Percentiles rank a stretch among this genome's conserved stretches.
These are phyloP conservation scores for Calocybe indica DNA, from an alignment of 768 basidiomycete genomes.

Conservation along the genomic window DNA sequence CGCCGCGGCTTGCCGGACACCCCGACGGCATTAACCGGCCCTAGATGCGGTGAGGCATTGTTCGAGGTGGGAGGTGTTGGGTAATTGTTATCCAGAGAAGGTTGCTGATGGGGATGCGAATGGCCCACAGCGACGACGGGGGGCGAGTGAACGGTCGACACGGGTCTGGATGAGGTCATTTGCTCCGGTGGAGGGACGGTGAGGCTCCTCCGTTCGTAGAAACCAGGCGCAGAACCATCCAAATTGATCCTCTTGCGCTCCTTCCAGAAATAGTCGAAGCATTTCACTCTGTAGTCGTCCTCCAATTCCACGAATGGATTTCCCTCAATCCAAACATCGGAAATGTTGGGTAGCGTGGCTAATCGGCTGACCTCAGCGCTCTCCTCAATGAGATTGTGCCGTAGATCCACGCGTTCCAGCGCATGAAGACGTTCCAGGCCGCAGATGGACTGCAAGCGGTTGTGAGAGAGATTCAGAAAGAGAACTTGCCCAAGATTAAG, in stretches of 20 bases:
- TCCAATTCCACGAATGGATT: slow-evolving; percentile 77
- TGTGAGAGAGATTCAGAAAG: slow-evolving; percentile 74
- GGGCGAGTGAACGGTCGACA: slow-evolving; percentile 49
- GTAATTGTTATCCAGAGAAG: slow-evolving; percentile 10
- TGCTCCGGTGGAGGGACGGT: slow-evolving; percentile 43
- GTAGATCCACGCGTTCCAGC: slow-evolving; percentile 81
- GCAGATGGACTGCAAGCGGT: slow-evolving; percentile 91
- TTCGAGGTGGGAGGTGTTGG: slow-evolving; percentile 36
- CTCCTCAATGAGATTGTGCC: slow-evolving; percentile 76
- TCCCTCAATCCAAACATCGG: slow-evolving; percentile 77
- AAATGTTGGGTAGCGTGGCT: slow-evolving; percentile 70
- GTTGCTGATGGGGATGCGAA: slow-evolving; percentile 15
- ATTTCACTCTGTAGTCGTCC: slow-evolving; percentile 67
- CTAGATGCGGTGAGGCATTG: slow-evolving; percentile 39
- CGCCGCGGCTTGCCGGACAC: slow-evolving; percentile 42
- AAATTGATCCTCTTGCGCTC: slow-evolving; percentile 77
- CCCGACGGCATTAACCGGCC: slow-evolving; percentile 26
- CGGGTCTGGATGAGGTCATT: slow-evolving; percentile 41
- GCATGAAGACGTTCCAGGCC: slow-evolving; percentile 87
- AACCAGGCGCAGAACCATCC: slow-evolving; percentile 67
- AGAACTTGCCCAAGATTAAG: slow-evolving; percentile 72
- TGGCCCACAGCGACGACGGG: slow-evolving; percentile 54
- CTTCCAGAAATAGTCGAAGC: slow-evolving; percentile 80
- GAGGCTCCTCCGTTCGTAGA: slow-evolving; percentile 65
- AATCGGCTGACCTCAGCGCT: slow-evolving; percentile 81